Evolutionary conservation across 1,284 basidiomycete genomes (phyloP).

Genomic region (Amylostereum areolatum): DNA sequence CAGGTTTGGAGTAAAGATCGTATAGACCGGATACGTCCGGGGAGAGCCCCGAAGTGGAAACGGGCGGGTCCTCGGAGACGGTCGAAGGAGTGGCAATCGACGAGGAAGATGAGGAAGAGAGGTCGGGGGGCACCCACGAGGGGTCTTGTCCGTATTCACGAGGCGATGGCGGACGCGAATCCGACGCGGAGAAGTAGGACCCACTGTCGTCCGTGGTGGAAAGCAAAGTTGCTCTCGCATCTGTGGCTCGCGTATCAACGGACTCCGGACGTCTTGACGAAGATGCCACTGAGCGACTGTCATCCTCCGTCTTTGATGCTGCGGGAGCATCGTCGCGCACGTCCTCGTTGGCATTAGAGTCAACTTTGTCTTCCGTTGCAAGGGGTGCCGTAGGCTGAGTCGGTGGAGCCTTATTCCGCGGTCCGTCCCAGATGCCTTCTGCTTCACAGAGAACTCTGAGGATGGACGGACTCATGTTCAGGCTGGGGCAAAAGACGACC

Average conservation of each 20-base stretch:
- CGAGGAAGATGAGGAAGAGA: conserved; percentile 41
- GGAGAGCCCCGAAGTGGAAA: conserved; percentile 5
- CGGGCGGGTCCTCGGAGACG: conserved; percentile 28
- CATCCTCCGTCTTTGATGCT: background rate
- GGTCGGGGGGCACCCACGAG: conserved; percentile 30
- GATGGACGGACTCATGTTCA: conserved; percentile 73
- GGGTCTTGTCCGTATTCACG: conserved; percentile 31
- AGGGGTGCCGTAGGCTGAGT: too few relatives aligned
- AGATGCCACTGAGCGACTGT: too few relatives aligned
- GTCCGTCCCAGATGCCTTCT: conserved; percentile 49
- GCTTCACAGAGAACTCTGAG: conserved; percentile 70
- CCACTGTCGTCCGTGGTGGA: conserved; percentile 17
- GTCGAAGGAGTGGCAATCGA: conserved; percentile 32
- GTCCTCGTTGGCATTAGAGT: background rate
- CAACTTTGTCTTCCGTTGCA: background rate
- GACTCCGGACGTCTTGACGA: too few relatives aligned
- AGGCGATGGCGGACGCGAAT: conserved; percentile 29
- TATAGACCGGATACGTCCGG: background rate
- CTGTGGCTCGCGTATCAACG: background rate
- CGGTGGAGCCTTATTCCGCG: too few relatives aligned
- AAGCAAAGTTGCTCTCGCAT: background rate
- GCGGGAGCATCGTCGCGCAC: background rate
- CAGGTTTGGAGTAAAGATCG: background rate
- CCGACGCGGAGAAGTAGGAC: conserved; percentile 26
- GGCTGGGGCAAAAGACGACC: conserved; percentile 74